Base-by-base conservation (phyloP, 768 basidiomycete genomes). In the Pleurotus platypus region DNA sequence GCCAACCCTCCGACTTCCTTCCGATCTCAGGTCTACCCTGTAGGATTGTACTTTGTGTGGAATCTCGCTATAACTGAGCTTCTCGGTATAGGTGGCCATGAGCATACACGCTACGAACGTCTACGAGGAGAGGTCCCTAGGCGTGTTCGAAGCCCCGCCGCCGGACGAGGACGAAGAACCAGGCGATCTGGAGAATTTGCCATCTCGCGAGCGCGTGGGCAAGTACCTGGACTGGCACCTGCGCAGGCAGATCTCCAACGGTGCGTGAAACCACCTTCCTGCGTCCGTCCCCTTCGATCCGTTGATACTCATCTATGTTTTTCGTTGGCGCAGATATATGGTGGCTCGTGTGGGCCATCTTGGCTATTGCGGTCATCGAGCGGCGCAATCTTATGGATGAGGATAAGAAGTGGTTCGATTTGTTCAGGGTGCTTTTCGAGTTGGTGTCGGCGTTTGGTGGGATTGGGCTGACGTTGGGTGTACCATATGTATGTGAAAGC, bases 301-400 rank as follows among this genome's bases (percentile, higher is more conserved):
- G 15, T 15, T n/a, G 48, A 24, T 26, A 45, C 8, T 12, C 16
- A 42, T 12, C 12, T 20, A 11, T 11, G 30, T 35, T 35, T 35
- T 35, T 11, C 30, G 30, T 4, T 0, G 22, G 12, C 13, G 39
- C 78, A 77, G 89, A 91, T 66, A 85, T 90, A 50, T 91, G 90
- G 90, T 90, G 88, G 89, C 77, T 92, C 6, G 85, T 83, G 0
- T 83, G 84, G 69, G 88, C 80, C 1, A 77, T 93, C 2, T 89
- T 89, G 71, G 63, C 87, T 12, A 75, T 92, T 43, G 83, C 86
- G 46, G 85, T 92, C 55, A 80, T 90, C 39, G 90, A 91, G 70
- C 75, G 81, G 3, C 79, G 74, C 7, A 77, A 79, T 43, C 68
- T 89, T 45, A 73, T 82, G 68, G 75, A 88, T 53, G 70, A 77